These are phyloP conservation scores for Cerrena zonata DNA, from an alignment of 1,284 basidiomycete genomes.

Conservation along the genomic window DNA sequence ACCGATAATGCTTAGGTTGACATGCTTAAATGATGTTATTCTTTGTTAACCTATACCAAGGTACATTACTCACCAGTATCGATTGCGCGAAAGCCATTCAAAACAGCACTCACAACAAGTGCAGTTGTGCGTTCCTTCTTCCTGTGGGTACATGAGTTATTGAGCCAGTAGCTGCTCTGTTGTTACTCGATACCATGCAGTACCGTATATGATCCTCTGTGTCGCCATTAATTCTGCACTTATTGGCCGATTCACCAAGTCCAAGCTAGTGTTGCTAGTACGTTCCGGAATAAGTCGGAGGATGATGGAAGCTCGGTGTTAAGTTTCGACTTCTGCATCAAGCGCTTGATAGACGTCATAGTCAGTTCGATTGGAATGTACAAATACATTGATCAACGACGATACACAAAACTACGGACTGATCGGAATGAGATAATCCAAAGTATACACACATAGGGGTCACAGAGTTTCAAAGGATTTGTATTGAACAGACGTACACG, in stretches of 20 bases:
- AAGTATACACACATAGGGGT: no score
- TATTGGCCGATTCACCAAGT: no score
- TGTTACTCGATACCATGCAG: conserved; percentile 48
- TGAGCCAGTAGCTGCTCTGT: not conserved
- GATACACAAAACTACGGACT: no score
- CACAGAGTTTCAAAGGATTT: conserved; percentile 23
- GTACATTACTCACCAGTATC: conserved; percentile 59
- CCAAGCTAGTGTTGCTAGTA: no score
- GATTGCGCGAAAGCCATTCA: conserved; percentile 71
- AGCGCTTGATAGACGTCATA: no score
- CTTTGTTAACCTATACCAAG: not conserved
- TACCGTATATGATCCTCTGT: conserved; percentile 59
- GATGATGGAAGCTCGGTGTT: no score
- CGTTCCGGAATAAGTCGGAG: no score
- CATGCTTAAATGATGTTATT: conserved; percentile 44
- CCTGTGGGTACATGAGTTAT: conserved; percentile 32
- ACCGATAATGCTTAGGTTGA: conserved; percentile 75
- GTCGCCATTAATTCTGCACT: conserved; percentile 18
- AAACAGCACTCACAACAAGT: conserved; percentile 65
- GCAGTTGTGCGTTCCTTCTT: conserved; percentile 67
- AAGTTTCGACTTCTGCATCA: no score
- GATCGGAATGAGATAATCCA: no score
- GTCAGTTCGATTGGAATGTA: no score
- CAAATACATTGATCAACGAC: no score
- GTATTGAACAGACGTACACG: conserved; percentile 33